Percentiles rank a stretch among this genome's conserved stretches.
These are phyloP conservation scores for Babesia ovata DNA, from an alignment of 169 alveolate genomes.

Conservation along the genomic window DNA sequence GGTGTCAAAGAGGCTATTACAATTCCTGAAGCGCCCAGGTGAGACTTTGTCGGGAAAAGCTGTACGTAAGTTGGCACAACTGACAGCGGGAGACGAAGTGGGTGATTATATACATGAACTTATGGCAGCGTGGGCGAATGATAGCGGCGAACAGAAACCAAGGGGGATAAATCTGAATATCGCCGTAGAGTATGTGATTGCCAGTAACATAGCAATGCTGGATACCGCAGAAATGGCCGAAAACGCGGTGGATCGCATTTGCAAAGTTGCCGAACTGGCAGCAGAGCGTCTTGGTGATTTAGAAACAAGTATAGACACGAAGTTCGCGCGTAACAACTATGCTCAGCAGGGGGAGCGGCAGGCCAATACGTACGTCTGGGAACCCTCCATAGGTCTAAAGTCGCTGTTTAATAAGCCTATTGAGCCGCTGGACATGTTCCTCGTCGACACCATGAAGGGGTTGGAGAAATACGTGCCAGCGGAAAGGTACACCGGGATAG, in stretches of 20 bases:
- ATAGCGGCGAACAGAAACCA: not conserved
- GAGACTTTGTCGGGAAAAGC: not conserved
- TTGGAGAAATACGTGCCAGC: slow-evolving; percentile 14
- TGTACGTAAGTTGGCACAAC: not conserved
- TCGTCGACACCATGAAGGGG: slow-evolving; percentile 1
- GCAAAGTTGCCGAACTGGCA: not conserved
- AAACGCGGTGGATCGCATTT: not conserved
- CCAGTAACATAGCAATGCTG: not conserved
- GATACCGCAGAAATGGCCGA: not conserved
- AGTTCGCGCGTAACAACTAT: not conserved
- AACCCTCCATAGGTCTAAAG: slow-evolving; percentile 16
- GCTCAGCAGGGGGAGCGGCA: not conserved
- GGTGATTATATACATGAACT: not conserved
- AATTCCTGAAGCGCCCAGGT: not conserved
- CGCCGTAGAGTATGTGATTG: not conserved
- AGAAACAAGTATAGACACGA: not conserved
- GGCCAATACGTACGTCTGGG: slow-evolving; percentile 36
- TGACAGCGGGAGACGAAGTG: not conserved
- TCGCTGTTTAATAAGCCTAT: slow-evolving; percentile 35
- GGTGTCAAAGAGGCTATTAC: not conserved
- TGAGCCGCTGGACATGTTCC: slow-evolving; percentile 47
- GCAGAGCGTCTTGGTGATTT: not conserved
- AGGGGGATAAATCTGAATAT: not conserved
- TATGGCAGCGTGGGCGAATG: not conserved
- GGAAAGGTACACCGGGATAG: slow-evolving; percentile 2